Evolutionary conservation across 192 early-diverging fungal genomes (phyloP).

Genomic region (Phlyctochytrium arcticum): DNA sequence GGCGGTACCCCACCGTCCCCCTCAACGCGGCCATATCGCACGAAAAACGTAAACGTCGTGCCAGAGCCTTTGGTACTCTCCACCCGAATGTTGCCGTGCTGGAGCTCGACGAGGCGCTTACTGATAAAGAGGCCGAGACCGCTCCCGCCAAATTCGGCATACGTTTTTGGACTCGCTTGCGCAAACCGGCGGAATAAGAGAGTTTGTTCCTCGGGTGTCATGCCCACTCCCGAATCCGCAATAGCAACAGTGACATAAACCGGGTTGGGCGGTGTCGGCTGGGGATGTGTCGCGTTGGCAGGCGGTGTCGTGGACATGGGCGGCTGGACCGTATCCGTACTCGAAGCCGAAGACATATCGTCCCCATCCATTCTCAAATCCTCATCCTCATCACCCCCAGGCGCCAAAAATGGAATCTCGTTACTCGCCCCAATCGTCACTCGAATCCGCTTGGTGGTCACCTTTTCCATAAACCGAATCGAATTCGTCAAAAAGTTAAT

Average conservation of each 20-base stretch:
- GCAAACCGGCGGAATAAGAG: slow-evolving; percentile 33
- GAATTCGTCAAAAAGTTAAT: slow-evolving; percentile 56
- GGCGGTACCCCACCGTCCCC: no score
- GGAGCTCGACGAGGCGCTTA: slow-evolving; percentile 39
- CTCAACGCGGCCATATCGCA: slow-evolving; percentile 1
- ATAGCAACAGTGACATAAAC: slow-evolving; percentile 21
- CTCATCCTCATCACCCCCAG: background rate
- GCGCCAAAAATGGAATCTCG: background rate
- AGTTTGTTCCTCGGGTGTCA: slow-evolving; percentile 22
- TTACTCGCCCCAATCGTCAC: background rate
- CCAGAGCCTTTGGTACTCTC: slow-evolving; percentile 31
- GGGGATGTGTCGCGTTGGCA: no score
- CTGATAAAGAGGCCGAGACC: slow-evolving; percentile 45
- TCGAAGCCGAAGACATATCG: background rate
- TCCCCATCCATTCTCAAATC: background rate
- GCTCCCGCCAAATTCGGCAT: slow-evolving; percentile 43
- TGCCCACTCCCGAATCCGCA: slow-evolving; percentile 33
- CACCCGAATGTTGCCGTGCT: slow-evolving; percentile 35
- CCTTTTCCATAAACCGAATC: slow-evolving; percentile 49
- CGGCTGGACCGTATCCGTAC: background rate
- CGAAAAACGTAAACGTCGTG: slow-evolving; percentile 31
- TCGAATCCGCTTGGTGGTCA: background rate
- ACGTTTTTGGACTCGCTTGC: slow-evolving; percentile 27
- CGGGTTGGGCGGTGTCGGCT: background rate
- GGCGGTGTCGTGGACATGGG: background rate